These are phyloP conservation scores for Avena insularis DNA, from an alignment of 176 grass and related monocot species.

Conservation along the genomic window DNA sequence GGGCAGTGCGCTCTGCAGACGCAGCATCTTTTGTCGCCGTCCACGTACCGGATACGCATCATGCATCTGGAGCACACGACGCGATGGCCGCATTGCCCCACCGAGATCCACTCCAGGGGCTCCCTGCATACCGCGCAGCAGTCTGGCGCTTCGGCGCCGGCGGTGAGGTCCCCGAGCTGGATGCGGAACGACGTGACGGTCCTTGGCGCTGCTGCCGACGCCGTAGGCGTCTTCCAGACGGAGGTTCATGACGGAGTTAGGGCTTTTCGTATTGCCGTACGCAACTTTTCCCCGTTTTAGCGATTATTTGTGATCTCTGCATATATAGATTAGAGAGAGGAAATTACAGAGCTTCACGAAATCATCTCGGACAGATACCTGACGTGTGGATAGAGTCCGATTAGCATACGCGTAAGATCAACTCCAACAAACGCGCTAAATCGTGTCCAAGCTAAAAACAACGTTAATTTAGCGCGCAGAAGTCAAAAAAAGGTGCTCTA, in stretches of 20 bases:
- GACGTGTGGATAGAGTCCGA: background rate
- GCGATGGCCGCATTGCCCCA: background rate
- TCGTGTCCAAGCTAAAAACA: no score
- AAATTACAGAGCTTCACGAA: background rate
- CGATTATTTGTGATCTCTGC: background rate
- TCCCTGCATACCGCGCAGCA: background rate
- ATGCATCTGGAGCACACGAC: background rate
- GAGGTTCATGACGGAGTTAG: background rate
- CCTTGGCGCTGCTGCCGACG: background rate
- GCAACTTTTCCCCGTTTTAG: background rate
- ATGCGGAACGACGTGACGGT: background rate
- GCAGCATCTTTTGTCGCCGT: background rate
- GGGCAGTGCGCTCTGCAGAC: background rate
- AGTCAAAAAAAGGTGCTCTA: no score
- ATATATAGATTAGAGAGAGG: background rate
- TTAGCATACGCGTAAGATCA: background rate
- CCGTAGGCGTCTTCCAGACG: background rate
- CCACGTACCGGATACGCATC: background rate
- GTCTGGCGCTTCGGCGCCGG: background rate
- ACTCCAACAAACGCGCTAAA: no score
- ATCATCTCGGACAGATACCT: background rate
- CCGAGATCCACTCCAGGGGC: background rate
- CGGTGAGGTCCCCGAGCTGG: background rate
- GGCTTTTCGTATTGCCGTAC: background rate
- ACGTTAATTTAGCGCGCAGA: no score